phyloP scores from a whole-genome alignment of 2,329 filamentous ascomycete genomes.

The Alternaria burnsii region DNA sequence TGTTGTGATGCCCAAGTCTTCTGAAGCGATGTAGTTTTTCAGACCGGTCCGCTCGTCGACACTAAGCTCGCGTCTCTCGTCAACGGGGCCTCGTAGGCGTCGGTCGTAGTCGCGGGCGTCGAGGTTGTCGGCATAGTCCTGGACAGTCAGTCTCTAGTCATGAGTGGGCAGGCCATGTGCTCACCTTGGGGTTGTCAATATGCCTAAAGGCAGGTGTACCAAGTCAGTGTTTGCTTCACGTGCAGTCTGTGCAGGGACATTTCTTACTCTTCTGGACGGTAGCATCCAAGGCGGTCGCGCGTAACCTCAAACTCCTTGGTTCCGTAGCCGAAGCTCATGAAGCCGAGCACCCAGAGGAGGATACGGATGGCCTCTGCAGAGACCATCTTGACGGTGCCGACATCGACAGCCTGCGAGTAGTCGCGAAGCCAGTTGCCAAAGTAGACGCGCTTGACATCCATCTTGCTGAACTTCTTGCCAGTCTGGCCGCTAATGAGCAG shows the following conservation, averaged over 20 bases:
- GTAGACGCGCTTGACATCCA: constrained; percentile 88
- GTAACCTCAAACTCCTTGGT: constrained; percentile 89
- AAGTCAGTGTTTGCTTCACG: too few relatives aligned
- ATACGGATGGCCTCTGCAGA: constrained; percentile 91
- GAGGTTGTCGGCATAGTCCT: constrained; percentile 84
- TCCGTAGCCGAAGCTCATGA: constrained; percentile 86
- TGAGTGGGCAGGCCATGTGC: background rate
- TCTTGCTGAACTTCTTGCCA: constrained; percentile 86
- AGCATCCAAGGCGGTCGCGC: constrained; percentile 78
- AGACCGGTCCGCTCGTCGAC: constrained; percentile 73
- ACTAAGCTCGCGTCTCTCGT: constrained; percentile 79
- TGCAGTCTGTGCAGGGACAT: too few relatives aligned
- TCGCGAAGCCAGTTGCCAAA: constrained; percentile 96
- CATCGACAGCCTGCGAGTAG: constrained; percentile 93
- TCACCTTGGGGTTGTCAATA: constrained; percentile 74
- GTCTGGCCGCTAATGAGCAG: constrained; percentile 71
- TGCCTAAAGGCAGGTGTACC: constrained; percentile 52
- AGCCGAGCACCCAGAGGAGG: constrained; percentile 86
- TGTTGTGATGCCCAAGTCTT: constrained; percentile 78
- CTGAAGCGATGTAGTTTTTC: constrained; percentile 96
- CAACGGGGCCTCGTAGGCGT: constrained; percentile 81
- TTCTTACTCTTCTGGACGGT: constrained; percentile 66
- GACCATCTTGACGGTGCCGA: constrained; percentile 89
- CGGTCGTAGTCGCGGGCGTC: constrained; percentile 85
- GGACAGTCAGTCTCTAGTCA: constrained; percentile 8